These are phyloP conservation scores for Paraphaeosphaeria sporulosa DNA, from an alignment of 2,329 filamentous ascomycete genomes.

Conservation along the genomic window DNA sequence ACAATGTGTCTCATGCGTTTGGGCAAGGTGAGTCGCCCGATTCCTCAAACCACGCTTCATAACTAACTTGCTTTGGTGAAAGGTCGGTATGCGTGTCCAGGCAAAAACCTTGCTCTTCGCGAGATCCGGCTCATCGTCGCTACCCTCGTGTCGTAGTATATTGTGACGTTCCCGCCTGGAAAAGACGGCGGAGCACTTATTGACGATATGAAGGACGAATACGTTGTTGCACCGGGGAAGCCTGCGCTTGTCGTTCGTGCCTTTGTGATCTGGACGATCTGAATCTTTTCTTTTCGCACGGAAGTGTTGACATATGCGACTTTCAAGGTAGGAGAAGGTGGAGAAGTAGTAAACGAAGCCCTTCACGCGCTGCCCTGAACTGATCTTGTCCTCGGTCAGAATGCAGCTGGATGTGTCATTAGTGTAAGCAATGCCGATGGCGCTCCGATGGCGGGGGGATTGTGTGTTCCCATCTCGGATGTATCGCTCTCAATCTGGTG, in stretches of 20 bases:
- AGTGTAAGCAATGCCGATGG: not conserved
- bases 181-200: not conserved
- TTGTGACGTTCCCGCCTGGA: not conserved
- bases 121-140: not conserved
- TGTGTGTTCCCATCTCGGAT: not conserved
- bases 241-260: not conserved
- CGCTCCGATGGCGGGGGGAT: slow-evolving; percentile 6
- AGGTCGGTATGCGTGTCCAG: not conserved
- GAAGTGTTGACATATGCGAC: too few relatives aligned
- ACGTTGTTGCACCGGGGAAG: not conserved
- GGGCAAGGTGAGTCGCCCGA: not conserved
- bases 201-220: not conserved
- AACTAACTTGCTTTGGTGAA: not conserved
- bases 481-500: not conserved
- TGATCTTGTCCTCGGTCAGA: not conserved
- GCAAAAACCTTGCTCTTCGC: not conserved
- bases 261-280: not conserved
- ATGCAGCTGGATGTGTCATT: not conserved
- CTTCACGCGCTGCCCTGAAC: too few relatives aligned
- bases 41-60: not conserved
- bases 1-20: not conserved
- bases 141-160: not conserved
- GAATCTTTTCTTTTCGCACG: too few relatives aligned
- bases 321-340: too few relatives aligned
- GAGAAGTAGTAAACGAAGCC: too few relatives aligned